Conservation (phyloP, 139 green algal species). For the Penium margaritaceum region DNA sequence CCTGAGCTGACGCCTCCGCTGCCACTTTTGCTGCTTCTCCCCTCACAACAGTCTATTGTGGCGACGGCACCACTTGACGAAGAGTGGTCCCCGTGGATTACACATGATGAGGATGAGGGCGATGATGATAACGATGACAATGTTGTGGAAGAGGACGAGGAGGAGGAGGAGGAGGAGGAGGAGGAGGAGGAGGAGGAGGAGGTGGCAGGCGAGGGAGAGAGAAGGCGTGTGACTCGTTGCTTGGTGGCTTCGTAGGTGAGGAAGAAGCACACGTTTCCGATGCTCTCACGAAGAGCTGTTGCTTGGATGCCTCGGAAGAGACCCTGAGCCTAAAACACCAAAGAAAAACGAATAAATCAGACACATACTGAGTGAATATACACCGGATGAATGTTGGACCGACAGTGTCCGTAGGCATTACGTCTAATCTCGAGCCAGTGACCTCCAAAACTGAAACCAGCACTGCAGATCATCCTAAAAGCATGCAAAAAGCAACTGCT, state of each 20-base stretch:
- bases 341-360: no score
- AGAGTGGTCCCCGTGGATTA: not conserved
- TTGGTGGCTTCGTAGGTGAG: conserved; percentile 25
- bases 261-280: conserved; percentile 41
- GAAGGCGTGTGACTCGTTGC: not conserved
- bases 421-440: no score
- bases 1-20: not conserved
- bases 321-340: conserved; percentile 34
- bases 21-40: not conserved
- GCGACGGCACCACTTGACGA: not conserved
- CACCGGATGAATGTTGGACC: no score
- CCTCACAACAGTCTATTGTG: not conserved
- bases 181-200: not conserved
- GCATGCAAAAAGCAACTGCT: no score
- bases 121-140: no score
- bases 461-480: no score
- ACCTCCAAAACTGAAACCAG: no score
- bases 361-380: no score
- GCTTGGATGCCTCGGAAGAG: conserved; percentile 34
- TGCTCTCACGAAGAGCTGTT: conserved; percentile 24
- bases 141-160: no score
- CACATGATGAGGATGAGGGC: not conserved
- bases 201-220: not conserved
- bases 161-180: no score
- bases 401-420: no score